Conservation (phyloP, 2,329 filamentous ascomycete species). For the Didymella lethalis region DNA sequence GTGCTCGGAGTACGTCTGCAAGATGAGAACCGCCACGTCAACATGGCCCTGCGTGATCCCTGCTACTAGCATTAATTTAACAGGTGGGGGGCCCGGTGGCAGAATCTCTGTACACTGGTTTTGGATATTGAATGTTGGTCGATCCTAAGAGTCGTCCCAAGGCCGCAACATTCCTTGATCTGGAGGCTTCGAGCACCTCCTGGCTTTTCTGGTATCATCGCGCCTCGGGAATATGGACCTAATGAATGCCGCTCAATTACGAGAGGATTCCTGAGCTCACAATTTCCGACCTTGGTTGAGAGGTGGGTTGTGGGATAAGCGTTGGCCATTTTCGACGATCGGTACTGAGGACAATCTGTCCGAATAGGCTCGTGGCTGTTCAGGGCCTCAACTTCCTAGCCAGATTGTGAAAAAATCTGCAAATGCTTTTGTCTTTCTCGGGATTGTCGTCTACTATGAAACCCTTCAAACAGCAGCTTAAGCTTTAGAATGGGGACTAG, state of each 20-base stretch:
- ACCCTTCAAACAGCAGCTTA: too few species aligned
- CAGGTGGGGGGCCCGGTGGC: not conserved
- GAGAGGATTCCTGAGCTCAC: not conserved
- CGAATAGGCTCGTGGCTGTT: too few species aligned
- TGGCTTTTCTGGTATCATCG: conserved; percentile 6
- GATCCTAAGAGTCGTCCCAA: conserved; percentile 1
- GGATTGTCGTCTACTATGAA: too few species aligned
- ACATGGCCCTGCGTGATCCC: conserved; percentile 9
- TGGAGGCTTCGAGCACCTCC: conserved; percentile 8
- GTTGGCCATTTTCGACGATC: too few species aligned
- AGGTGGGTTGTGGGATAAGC: too few species aligned
- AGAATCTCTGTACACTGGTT: not conserved
- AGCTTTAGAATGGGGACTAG: too few species aligned
- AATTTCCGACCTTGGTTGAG: too few species aligned
- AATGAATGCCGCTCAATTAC: not conserved
- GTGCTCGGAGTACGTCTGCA: conserved; percentile 6
- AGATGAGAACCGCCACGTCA: conserved; percentile 7
- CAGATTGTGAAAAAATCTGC: too few species aligned
- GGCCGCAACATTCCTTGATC: not conserved
- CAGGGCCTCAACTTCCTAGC: too few species aligned
- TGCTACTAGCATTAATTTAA: conserved; percentile 6
- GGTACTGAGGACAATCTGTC: too few species aligned
- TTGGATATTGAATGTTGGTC: not conserved
- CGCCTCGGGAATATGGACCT: not conserved
- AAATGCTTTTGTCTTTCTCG: too few species aligned